Percentiles rank a stretch among this genome's conserved stretches.
Evolutionary conservation across 176 grass and related monocot genomes (phyloP).

Genomic region (Poa annua): DNA sequence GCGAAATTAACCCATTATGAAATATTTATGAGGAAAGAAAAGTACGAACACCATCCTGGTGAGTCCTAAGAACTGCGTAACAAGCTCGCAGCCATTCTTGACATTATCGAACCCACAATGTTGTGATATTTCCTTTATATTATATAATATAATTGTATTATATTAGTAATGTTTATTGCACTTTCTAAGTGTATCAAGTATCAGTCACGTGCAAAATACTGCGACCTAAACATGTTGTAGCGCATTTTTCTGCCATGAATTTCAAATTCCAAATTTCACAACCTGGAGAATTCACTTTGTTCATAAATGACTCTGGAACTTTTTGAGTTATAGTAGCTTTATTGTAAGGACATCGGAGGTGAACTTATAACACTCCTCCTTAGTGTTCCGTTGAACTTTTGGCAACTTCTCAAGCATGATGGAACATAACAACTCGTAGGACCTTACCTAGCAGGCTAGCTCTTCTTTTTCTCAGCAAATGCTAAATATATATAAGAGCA

Average conservation of each 20-base stretch:
- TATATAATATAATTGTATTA: background rate
- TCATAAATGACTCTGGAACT: background rate
- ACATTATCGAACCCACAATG: background rate
- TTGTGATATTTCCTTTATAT: background rate
- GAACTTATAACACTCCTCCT: background rate
- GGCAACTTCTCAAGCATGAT: background rate
- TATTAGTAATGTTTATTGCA: background rate
- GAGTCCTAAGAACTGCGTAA: background rate
- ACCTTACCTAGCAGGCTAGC: background rate
- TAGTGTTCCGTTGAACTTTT: conserved; percentile 10
- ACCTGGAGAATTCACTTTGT: background rate
- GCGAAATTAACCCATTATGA: background rate
- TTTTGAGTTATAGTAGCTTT: conserved; percentile 10
- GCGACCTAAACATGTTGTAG: background rate
- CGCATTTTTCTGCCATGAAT: background rate
- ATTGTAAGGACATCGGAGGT: background rate
- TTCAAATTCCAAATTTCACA: background rate
- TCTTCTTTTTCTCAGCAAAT: background rate
- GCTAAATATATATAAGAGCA: background rate
- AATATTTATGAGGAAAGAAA: background rate
- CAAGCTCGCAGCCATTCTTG: background rate
- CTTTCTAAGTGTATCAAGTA: background rate
- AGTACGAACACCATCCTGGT: background rate
- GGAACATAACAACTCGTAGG: background rate
- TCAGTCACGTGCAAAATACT: background rate